A percentile compares a stretch with the other conserved stretches of the same genome.
Evolutionary conservation across 1,284 basidiomycete genomes (phyloP).

Genomic region (Phylloporus sp.): DNA sequence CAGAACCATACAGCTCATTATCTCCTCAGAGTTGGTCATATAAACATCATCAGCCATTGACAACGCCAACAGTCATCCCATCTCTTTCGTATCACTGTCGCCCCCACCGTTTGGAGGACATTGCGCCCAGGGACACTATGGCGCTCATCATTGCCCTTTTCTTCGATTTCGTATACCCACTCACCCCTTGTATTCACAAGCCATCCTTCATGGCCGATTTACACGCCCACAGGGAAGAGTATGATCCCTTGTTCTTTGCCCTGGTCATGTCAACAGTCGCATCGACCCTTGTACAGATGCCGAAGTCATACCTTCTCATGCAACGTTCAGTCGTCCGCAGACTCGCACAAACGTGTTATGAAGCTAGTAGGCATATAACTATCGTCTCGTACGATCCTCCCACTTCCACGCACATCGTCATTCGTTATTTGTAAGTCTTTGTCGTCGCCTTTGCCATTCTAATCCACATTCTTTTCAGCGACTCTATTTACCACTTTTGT

Average conservation of each 20-base stretch:
- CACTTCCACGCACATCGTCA: constrained; percentile 79
- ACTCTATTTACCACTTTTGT: constrained; percentile 85
- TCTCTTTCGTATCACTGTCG: constrained; percentile 75
- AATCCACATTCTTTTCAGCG: constrained; percentile 51
- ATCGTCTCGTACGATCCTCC: constrained; percentile 84
- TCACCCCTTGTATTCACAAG: constrained; percentile 83
- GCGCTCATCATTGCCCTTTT: constrained; percentile 83
- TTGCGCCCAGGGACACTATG: constrained; percentile 79
- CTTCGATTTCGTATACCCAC: constrained; percentile 88
- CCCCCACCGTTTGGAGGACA: constrained; percentile 74
- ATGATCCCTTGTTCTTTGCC: constrained; percentile 86
- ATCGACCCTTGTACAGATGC: constrained; percentile 83
- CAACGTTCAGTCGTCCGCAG: constrained; percentile 79
- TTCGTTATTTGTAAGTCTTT: constrained; percentile 79
- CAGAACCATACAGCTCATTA: constrained; percentile 66
- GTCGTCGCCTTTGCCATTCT: constrained; percentile 16
- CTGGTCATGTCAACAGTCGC: constrained; percentile 87
- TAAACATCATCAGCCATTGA: constrained; percentile 65
- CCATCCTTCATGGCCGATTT: constrained; percentile 89
- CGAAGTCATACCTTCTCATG: constrained; percentile 82
- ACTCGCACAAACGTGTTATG: constrained; percentile 78
- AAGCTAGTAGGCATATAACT: constrained; percentile 81
- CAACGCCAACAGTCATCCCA: constrained; percentile 62
- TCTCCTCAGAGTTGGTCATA: constrained; percentile 73
- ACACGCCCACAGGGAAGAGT: constrained; percentile 77